phyloP scores from a whole-genome alignment of 306 rosid genomes.

The Casuarina glauca region DNA sequence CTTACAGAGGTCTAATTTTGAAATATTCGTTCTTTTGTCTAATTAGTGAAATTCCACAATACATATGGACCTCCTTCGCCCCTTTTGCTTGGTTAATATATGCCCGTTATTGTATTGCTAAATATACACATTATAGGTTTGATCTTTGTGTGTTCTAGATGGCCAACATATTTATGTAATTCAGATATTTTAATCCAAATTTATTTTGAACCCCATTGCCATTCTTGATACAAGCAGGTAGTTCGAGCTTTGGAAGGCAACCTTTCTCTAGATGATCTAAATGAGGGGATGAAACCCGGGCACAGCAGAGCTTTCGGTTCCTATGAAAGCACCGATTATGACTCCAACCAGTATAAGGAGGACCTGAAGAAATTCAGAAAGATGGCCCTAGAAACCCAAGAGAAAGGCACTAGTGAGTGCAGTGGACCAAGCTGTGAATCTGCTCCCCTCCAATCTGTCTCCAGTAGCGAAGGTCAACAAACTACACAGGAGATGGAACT shows the following conservation, averaged over 20 bases:
- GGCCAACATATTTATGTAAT: not conserved
- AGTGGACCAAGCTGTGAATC: constrained; percentile 50
- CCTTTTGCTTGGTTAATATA: not conserved
- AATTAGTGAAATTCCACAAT: not conserved
- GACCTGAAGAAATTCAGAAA: constrained; percentile 46
- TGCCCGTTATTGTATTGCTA: not conserved
- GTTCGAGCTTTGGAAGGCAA: constrained; percentile 48
- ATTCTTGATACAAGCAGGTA: constrained; percentile 24
- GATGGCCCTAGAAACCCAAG: constrained; percentile 39
- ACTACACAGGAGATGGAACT: constrained; percentile 34
- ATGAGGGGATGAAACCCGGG: constrained; percentile 35
- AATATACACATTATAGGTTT: not conserved
- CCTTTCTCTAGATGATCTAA: constrained; percentile 34
- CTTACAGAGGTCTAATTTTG: not conserved
- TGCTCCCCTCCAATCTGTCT: constrained; percentile 37
- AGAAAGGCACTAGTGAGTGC: constrained; percentile 26
- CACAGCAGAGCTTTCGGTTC: constrained; percentile 29
- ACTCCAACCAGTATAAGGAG: constrained; percentile 42
- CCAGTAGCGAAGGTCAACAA: constrained; percentile 45
- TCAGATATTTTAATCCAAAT: not conserved
- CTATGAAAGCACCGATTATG: constrained; percentile 33
- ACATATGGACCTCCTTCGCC: not conserved
- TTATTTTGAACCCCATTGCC: not conserved
- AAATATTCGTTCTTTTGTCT: not conserved
- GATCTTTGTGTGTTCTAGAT: not conserved